Percentiles rank a stretch among this genome's conserved stretches.
These are phyloP conservation scores for Orobanche coerulescens DNA, from an alignment of 257 asterid species.

Conservation along the genomic window DNA sequence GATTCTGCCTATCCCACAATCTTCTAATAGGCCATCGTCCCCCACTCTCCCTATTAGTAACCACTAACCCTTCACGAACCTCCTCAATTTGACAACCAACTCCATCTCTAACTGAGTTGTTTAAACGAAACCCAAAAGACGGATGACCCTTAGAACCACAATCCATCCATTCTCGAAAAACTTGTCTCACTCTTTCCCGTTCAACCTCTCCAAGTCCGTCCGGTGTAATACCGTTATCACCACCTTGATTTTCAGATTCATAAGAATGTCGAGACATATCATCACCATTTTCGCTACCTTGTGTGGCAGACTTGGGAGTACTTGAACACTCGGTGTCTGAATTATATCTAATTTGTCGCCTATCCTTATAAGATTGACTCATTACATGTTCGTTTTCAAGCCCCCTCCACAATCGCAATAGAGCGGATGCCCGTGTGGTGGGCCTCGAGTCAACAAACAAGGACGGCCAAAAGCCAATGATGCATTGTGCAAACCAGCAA, in stretches of 20 bases:
- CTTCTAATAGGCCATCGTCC: conserved; percentile 49
- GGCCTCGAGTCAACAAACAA: conserved; percentile 39
- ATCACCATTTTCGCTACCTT: conserved; percentile 27
- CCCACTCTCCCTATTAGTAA: conserved; percentile 33
- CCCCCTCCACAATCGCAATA: conserved; percentile 78
- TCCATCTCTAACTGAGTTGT: conserved; percentile 31
- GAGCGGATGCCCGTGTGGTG: conserved; percentile 45
- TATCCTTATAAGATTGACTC: conserved; percentile 30
- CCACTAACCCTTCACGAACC: conserved; percentile 34
- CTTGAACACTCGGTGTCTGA: conserved; percentile 31
- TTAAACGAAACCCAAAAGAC: conserved; percentile 22
- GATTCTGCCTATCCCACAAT: conserved; percentile 87
- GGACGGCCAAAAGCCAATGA: conserved; percentile 41
- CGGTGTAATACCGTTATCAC: conserved; percentile 40
- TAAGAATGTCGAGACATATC: conserved; percentile 29
- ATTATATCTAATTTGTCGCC: conserved; percentile 25
- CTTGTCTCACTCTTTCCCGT: conserved; percentile 68
- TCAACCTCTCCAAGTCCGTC: conserved; percentile 74
- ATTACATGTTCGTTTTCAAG: conserved; percentile 60
- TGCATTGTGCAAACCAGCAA: conserved; percentile 56
- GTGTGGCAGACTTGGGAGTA: conserved; percentile 22
- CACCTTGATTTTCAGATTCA: conserved; percentile 41
- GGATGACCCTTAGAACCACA: conserved; percentile 38
- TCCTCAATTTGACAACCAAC: conserved; percentile 41
- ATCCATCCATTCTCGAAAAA: conserved; percentile 71